A percentile compares a stretch with the other conserved stretches of the same genome.
These are phyloP conservation scores for Scleromitrula shiraiana DNA, from an alignment of 2,329 filamentous ascomycete species.

Conservation along the genomic window DNA sequence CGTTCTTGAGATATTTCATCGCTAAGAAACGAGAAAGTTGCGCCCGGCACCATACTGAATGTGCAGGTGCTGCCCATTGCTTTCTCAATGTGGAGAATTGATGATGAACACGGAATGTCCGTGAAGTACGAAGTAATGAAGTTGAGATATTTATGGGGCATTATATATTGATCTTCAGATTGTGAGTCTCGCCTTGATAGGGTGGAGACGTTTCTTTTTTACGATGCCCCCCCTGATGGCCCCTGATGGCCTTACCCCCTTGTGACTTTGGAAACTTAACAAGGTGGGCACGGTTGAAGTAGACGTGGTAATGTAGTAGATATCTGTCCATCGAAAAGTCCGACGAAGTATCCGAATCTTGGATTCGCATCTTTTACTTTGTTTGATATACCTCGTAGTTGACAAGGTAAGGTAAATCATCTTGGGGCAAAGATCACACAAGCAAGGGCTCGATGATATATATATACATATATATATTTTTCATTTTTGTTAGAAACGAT, in stretches of 20 bases:
- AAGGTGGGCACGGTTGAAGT: no score
- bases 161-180: conserved; percentile 5
- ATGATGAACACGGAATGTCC: conserved; percentile 5
- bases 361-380: not conserved
- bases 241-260: not conserved
- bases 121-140: conserved; percentile 5
- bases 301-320: no score
- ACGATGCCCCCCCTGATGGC: no score
- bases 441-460: not conserved
- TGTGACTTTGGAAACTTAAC: no score
- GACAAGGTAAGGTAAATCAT: no score
- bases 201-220: no score
- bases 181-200: not conserved
- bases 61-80: no score
- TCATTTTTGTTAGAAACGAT: not conserved
- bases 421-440: not conserved
- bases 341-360: no score
- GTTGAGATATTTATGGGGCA: not conserved
- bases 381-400: not conserved
- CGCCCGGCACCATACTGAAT: not conserved
- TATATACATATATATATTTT: not conserved
- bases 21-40: no score
- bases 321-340: no score
- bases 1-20: no score
- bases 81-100: not conserved